Evolutionary conservation across 495 filamentous ascomycete species (phyloP).

Genomic region (Daldinia vernicosa): DNA sequence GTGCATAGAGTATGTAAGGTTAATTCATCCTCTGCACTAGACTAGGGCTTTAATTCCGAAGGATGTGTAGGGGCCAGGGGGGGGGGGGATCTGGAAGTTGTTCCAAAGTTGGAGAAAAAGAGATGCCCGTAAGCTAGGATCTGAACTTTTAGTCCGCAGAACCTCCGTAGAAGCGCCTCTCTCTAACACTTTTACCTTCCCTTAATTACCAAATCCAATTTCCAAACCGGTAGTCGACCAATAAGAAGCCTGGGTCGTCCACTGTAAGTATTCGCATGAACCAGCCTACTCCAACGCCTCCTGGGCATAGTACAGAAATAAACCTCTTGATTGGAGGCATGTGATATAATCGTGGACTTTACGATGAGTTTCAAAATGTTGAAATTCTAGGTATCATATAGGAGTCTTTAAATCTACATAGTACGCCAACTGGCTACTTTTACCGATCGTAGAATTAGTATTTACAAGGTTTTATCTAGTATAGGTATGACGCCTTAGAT

Average conservation of each 20-base stretch:
- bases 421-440: background rate
- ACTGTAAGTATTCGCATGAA: constrained; percentile 30
- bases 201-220: constrained; percentile 43
- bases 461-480: constrained; percentile 9
- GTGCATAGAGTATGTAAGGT: constrained; percentile 33
- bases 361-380: constrained; percentile 4
- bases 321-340: constrained; percentile 15
- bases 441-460: constrained; percentile 4
- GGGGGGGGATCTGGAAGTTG: constrained; percentile 19
- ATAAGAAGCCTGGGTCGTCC: constrained; percentile 2
- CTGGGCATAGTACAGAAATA: constrained; percentile 4
- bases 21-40: constrained; percentile 29
- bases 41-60: constrained; percentile 42
- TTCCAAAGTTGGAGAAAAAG: constrained; percentile 37
- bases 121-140: constrained; percentile 22
- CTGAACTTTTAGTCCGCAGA: constrained; percentile 36
- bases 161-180: constrained; percentile 42
- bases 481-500: background rate
- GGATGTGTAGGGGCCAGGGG: constrained; percentile 32
- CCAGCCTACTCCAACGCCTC: constrained; percentile 17
- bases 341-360: constrained; percentile 15
- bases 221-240: constrained; percentile 27
- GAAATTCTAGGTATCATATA: constrained; percentile 10
- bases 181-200: constrained; percentile 42
- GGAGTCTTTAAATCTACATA: constrained; percentile 2